These are phyloP conservation scores for Solanum lycopersicoides DNA, from an alignment of 257 asterid species.

Conservation along the genomic window DNA sequence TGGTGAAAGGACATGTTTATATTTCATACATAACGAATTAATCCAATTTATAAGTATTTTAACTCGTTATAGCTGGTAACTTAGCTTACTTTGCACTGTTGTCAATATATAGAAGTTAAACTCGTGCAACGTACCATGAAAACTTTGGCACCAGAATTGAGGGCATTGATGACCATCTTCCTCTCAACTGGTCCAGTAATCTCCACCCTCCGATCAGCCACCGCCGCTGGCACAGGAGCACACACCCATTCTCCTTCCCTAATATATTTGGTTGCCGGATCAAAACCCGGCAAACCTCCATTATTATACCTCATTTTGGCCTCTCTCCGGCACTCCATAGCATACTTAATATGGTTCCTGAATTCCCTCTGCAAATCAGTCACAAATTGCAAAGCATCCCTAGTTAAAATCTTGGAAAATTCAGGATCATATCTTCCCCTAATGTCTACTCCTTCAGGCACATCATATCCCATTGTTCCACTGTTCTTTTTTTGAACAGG, in stretches of 20 bases:
- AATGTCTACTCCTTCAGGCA: constrained; percentile 71
- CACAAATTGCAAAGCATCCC: constrained; percentile 69
- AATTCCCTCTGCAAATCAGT: constrained; percentile 68
- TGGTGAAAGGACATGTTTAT: not conserved
- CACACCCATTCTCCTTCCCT: constrained; percentile 75
- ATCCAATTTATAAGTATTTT: not conserved
- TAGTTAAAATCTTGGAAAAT: constrained; percentile 39
- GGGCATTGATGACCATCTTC: constrained; percentile 95
- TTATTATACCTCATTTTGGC: constrained; percentile 52
- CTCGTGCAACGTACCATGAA: constrained; percentile 54
- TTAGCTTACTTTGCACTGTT: not conserved
- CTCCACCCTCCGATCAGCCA: constrained; percentile 92
- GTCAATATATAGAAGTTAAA: not conserved
- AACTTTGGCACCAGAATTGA: constrained; percentile 93
- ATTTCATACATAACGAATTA: not conserved
- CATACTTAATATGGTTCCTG: constrained; percentile 51
- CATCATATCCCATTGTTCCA: constrained; percentile 43
- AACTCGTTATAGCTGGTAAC: not conserved
- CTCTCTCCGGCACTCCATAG: constrained; percentile 71
- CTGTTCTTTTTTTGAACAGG: constrained; percentile 8
- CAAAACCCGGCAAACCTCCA: constrained; percentile 68
- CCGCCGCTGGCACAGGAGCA: constrained; percentile 53
- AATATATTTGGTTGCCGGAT: constrained; percentile 59
- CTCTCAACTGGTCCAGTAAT: constrained; percentile 95
- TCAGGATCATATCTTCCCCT: constrained; percentile 76